Base-by-base conservation (phyloP, 2,329 filamentous ascomycete species). In the Daldinia sp. region DNA sequence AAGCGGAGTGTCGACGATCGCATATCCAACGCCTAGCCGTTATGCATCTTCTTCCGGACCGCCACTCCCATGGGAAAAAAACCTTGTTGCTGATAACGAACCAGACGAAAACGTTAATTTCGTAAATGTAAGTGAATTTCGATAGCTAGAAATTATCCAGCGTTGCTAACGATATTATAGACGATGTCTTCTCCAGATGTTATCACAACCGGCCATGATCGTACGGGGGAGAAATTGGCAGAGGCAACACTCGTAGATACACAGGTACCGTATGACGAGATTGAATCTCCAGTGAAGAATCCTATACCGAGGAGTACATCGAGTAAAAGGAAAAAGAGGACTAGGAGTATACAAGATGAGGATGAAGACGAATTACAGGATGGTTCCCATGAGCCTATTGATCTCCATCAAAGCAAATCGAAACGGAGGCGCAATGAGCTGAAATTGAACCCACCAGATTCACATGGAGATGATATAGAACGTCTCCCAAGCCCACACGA, bases 11-110 rank as follows among this genome's bases (percentile, higher is more conserved):
- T 68, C 73, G 2, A 76, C 74, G 4, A 68, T 76, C 35, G 69
- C 74, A 10, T 74, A 75, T 61, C 68, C 74, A 41, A 76, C 74
- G 13, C 74, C 74, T 4, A 74, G 71, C 29, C 66, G 70, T 19
- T 75, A 73, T 61, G 54, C 58, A 1, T 70, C 71, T 34, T 75
- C 74, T 35, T 71, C 73, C 0, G 69, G 72, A 4, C 71, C 71
- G 21, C 69, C 69, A 23, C 67, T 71, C 6, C 73, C 72, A 0
- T 72, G 73, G 71, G 73, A 74, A 56, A 63, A 64, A 51, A 35
- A 32, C 45, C 47, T 54, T 25, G 58, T 34, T 32, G 11, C 30
- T 15, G 56, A 53, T 25, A 34, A 29, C 11, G 61, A 68, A 32
- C 49, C 59, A 23, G 55, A 61, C 21, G 58, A 65, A 50, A 65